These are phyloP conservation scores for Colletotrichum spaethianum DNA, from an alignment of 2,329 filamentous ascomycete genomes.

Conservation along the genomic window DNA sequence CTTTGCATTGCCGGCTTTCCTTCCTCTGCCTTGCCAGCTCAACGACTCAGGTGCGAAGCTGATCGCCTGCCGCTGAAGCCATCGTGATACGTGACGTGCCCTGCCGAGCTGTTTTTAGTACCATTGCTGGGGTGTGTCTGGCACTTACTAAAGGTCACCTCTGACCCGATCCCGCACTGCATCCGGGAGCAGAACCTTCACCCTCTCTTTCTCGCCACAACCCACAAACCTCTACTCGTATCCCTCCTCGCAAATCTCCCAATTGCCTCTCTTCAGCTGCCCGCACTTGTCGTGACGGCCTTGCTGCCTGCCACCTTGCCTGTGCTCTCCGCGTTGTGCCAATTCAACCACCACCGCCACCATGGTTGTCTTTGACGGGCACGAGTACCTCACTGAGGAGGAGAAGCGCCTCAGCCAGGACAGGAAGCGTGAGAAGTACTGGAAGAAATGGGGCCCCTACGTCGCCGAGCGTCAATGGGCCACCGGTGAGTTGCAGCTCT, in stretches of 20 bases:
- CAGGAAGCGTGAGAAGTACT: constrained; percentile 86
- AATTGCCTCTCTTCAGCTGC: constrained; percentile 11
- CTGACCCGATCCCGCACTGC: constrained; percentile 26
- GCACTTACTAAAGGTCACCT: constrained; percentile 39
- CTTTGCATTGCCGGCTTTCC: constrained; percentile 3
- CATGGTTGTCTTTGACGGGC: constrained; percentile 93
- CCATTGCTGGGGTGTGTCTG: constrained; percentile 39
- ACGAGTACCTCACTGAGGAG: constrained; percentile 90
- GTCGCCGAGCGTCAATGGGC: constrained; percentile 96
- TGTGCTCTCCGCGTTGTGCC: constrained; percentile 8
- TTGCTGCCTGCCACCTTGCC: constrained; percentile 10
- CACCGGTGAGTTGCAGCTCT: constrained; percentile 73
- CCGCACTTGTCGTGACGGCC: constrained; percentile 27
- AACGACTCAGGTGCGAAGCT: constrained; percentile 12
- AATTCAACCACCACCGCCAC: constrained; percentile 17
- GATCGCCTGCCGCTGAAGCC: constrained; percentile 26
- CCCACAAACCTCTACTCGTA: constrained; percentile 32
- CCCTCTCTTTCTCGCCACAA: constrained; percentile 27
- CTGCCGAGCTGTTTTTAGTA: constrained; percentile 33
- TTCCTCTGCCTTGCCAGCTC: neutral
- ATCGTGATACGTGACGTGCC: constrained; percentile 41
- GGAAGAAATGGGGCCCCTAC: constrained; percentile 99
- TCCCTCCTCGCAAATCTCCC: constrained; percentile 23
- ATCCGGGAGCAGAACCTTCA: constrained; percentile 15
- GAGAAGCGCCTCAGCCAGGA: constrained; percentile 92